Base-by-base conservation (phyloP, 148 eudicot genomes). In the Oxyria digyna region DNA sequence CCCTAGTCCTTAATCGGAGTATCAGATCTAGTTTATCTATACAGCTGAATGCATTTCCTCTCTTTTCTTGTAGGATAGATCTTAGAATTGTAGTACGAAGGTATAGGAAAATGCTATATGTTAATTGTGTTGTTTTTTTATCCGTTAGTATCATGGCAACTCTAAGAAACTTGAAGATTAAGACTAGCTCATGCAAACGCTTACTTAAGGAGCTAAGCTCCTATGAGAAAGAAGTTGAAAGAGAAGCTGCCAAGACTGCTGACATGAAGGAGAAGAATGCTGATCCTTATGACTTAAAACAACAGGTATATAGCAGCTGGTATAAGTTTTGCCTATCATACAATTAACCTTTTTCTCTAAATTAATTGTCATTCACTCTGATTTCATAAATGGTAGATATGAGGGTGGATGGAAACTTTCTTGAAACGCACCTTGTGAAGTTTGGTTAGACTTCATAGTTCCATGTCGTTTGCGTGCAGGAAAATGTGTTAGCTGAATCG, bases 251-350 rank as follows among this genome's bases (percentile, higher is more conserved):
- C 42, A 94, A 90, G 82, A 90, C 90, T 45, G 83, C 97, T 67
- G 92, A 84, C 42, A 94, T 94, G 99, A 90, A 94, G 80, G 97
- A 84, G 73, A 88, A 85, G 46, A 83, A 84, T 17, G 97, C 98
- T 62, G 98, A 94, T 67, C 98, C 89, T 46, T 94, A 94, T 77
- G 98, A 94, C 72, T 90, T 90, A 74, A 94, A 94, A 77, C 97
- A 94, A 69, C 99, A 94, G 92, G 97, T 86, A 72, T 45, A n/a
- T n/a, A n/a, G n/a, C n/a, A n/a, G n/a, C n/a, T n/a, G n/a, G n/a
- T n/a, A n/a, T n/a, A n/a, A 14, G 20, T 24, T 12, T 9, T 23
- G 31, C 62, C 62, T 54, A 23, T 54, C 15, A 10, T 54, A 24
- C 4, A 24, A 13, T 12, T 10, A 11, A 24, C n/a, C 15, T 54